Evolutionary conservation across 345 rosid species (phyloP), one percentile per base, ranked within the genome.

Genomic region (Populus tremula): DNA sequence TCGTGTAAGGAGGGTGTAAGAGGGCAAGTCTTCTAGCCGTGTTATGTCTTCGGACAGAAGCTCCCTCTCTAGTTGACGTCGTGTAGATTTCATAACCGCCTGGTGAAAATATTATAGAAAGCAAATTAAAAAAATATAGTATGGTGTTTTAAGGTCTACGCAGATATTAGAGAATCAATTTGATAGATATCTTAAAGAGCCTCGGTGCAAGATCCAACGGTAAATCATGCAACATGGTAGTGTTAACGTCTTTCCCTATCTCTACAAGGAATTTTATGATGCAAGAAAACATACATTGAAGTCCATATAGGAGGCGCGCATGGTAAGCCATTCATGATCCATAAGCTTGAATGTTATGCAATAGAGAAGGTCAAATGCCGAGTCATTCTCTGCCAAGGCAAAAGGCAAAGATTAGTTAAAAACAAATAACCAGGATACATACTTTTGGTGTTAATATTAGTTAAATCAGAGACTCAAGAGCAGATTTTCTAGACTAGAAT

Each of bases 241-340:
- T 23, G 33, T 49, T 8, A 9, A 77, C 78, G 45, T 4, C 18
- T 54, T 72, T 21, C 53, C 49, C 17, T 70, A 76, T 72, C 2
- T 38, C 39, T 45, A 47, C 16, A 70, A 76, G 35, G 64, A 80
- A 72, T 50, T 63, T 56, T 62, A 50, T 1, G 71, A 50, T 36
- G 74, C 43, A 81, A 67, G 72, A 65, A 74, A 64, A 69, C 89
- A 70, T 84, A 93, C 99, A 80, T 96, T 96, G 85, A 96, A 96
- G 85, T 96, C 99, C 99, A 96, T 96, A 84, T 96, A 96, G 47
- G 98, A 96, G 11, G 99, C 98, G 13, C 82, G 99, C 94, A 96
- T 93, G 56, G 89, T 56, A 70, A 93, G 98, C 99, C 99, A 96
- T 76, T 89, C 92, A 43, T 89, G 92, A 88, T 96, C 97, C 98